Conservation (phyloP, 306 rosid species). For the Argentina anserina region DNA sequence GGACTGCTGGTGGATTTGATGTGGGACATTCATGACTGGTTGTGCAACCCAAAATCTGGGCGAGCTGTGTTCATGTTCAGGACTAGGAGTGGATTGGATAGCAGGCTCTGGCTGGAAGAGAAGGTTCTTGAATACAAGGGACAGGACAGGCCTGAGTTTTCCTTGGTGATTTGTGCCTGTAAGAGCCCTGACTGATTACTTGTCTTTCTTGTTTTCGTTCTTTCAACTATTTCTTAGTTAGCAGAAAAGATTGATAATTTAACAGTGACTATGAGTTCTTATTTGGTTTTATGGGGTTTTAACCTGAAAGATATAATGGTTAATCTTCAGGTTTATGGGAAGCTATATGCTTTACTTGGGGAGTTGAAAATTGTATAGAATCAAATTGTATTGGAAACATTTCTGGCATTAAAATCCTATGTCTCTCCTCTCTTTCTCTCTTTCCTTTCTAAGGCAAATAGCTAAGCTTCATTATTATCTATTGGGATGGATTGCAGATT, state of each 20-base stretch:
- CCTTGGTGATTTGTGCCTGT: slow-evolving; percentile 66
- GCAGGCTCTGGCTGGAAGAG: slow-evolving; percentile 89
- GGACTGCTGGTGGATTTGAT: slow-evolving; percentile 84
- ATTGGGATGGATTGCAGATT: not conserved
- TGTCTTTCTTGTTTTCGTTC: not conserved
- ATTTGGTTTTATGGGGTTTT: not conserved
- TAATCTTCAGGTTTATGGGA: not conserved
- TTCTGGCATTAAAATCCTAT: slow-evolving; percentile 2
- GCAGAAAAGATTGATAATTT: slow-evolving; percentile 18
- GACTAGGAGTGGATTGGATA: slow-evolving; percentile 74
- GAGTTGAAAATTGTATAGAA: slow-evolving; percentile 11
- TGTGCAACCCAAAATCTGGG: slow-evolving; percentile 47
- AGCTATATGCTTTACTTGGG: slow-evolving; percentile 12
- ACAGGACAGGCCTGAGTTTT: slow-evolving; percentile 45
- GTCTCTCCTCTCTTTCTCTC: slow-evolving; percentile 6
- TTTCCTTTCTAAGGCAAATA: not conserved
- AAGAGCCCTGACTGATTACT: slow-evolving; percentile 48
- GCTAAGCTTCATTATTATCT: not conserved
- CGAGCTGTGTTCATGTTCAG: slow-evolving; percentile 73
- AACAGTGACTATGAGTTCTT: slow-evolving; percentile 8
- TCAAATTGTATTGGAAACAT: slow-evolving; percentile 8
- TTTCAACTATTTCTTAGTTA: slow-evolving; percentile 22
- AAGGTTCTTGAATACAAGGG: slow-evolving; percentile 43
- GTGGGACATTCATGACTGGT: slow-evolving; percentile 98
- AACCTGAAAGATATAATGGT: not conserved